These are phyloP conservation scores for Yamadazyma kanchanaburiensis DNA, from an alignment of 1,139 yeast species.

Conservation along the genomic window DNA sequence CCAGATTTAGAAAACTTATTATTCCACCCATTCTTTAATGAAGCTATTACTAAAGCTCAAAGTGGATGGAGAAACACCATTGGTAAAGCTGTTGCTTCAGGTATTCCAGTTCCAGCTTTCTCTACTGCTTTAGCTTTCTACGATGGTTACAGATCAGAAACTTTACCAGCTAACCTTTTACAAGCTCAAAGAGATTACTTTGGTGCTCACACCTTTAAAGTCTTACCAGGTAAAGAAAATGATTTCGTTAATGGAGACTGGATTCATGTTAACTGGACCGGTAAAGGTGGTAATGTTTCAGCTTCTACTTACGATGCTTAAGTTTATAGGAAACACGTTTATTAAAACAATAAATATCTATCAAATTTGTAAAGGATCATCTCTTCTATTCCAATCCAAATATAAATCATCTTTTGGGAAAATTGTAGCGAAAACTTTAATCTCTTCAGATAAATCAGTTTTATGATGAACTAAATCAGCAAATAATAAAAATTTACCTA, in stretches of 20 bases:
- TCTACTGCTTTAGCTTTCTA: slow-evolving; percentile 95
- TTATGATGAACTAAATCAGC: slow-evolving; percentile 79
- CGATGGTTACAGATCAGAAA: slow-evolving; percentile 97
- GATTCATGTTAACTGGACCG: slow-evolving; percentile 99
- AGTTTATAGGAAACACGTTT: slow-evolving; percentile 9
- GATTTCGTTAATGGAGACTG: slow-evolving; percentile 68
- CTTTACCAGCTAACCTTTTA: slow-evolving; percentile 94
- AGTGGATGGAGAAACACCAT: slow-evolving; percentile 91
- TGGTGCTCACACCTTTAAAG: slow-evolving; percentile 99
- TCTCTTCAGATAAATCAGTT: slow-evolving; percentile 82
- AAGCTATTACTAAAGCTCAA: slow-evolving; percentile 93
- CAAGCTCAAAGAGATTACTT: slow-evolving; percentile 99
- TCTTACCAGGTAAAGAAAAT: slow-evolving; percentile 81
- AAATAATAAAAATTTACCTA: slow-evolving; percentile 82
- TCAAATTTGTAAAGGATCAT: slow-evolving; percentile 37
- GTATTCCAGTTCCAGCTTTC: slow-evolving; percentile 98
- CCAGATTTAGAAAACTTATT: slow-evolving; percentile 93
- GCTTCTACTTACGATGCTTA: slow-evolving; percentile 94
- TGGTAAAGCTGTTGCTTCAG: slow-evolving; percentile 72
- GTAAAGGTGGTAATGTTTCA: slow-evolving; percentile 96
- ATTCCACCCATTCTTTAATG: slow-evolving; percentile 91
- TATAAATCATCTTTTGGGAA: slow-evolving; percentile 96
- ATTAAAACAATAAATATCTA: slow-evolving; percentile 1
- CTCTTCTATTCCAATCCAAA: slow-evolving; percentile 63
- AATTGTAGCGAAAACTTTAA: slow-evolving; percentile 94